Evolutionary conservation across 805 yeast genomes (phyloP), one percentile per base, ranked within the genome.

Genomic region (Jamesozyma hellenica): DNA sequence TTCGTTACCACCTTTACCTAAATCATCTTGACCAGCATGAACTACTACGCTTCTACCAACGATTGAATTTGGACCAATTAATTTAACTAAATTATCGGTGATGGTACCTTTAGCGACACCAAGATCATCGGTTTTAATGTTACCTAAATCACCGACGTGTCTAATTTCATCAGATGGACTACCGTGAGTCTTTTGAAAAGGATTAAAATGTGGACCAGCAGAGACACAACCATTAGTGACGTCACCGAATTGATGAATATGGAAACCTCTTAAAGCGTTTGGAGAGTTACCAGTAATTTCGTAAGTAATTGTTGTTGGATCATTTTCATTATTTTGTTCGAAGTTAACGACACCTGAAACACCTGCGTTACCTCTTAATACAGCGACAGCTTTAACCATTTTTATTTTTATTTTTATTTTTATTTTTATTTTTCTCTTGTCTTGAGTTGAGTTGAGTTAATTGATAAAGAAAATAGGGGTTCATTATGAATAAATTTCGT

Each of bases 191-290:
- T 82, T 82, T 46, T 75, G 72, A 63, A 81, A 82, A 52, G 96
- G 96, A 75, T 88, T 81, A 77, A 86, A 87, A 71, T 88, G 96
- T 44, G 96, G 95, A 60, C 96, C 96, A 40, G 96, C 96, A 51
- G 95, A 84, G 45, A 95, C 90, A 72, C 98, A 92, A 51, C 98
- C 98, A 65, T 92, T 92, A 68, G 98, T 55, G 46, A 59, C 86
- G 73, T 92, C 98, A 71, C 98, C 98, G 59, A 92, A 92, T 62
- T 85, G 82, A 69, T 92, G 98, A 61, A 92, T 71, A 75, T 92
- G 98, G 95, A 92, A 90, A 39, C 98, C 98, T 68, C 95, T 80
- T 62, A 74, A 69, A 38, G 95, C 90, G 58, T 84, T 81, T 45
- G 96, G 71, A 50, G 77, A 79, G 67, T 87, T 85, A 64, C 98